phyloP scores from a whole-genome alignment of 2,329 filamentous ascomycete species.

The Cyanodermella asteris region DNA sequence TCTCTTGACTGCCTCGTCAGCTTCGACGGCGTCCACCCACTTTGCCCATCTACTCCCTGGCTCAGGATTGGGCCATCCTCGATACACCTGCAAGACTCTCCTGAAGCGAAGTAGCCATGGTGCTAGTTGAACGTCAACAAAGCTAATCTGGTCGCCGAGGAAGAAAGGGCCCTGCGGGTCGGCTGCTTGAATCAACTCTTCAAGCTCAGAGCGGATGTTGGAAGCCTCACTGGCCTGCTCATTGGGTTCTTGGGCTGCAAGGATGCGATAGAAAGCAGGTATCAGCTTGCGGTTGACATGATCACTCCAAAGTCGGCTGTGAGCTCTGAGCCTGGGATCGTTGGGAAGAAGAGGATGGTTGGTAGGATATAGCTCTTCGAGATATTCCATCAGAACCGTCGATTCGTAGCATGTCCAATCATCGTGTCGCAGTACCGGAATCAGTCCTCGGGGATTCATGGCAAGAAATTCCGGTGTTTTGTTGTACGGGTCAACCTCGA shows the following conservation, averaged over 20 bases:
- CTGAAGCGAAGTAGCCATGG: slow-evolving; percentile 51
- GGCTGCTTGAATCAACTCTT: slow-evolving; percentile 35
- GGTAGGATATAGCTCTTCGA: slow-evolving; percentile 49
- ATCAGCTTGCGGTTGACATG: slow-evolving; percentile 62
- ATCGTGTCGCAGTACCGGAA: slow-evolving; percentile 56
- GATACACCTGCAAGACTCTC: slow-evolving; percentile 41
- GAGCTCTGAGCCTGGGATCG: slow-evolving; percentile 44
- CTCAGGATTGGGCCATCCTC: slow-evolving; percentile 43
- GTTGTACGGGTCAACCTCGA: slow-evolving; percentile 62
- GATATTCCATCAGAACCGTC: slow-evolving; percentile 65
- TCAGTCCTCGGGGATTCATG: slow-evolving; percentile 52
- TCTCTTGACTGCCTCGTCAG: slow-evolving; percentile 36
- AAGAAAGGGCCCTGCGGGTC: slow-evolving; percentile 47
- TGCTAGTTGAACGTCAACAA: slow-evolving; percentile 56
- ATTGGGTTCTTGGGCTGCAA: slow-evolving; percentile 39
- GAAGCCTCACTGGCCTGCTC: slow-evolving; percentile 37
- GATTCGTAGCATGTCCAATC: slow-evolving; percentile 71
- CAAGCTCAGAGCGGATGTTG: slow-evolving; percentile 44
- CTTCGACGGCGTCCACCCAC: slow-evolving; percentile 51
- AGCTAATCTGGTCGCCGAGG: slow-evolving; percentile 30
- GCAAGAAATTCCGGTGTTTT: slow-evolving; percentile 50
- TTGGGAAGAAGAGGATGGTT: slow-evolving; percentile 40
- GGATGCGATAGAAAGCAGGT: slow-evolving; percentile 51
- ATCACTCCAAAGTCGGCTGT: slow-evolving; percentile 59
- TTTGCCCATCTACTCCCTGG: slow-evolving; percentile 41